Percentiles rank a stretch among this genome's conserved stretches.
phyloP scores from a whole-genome alignment of 805 yeast genomes.

The Ogataea haglerorum region DNA sequence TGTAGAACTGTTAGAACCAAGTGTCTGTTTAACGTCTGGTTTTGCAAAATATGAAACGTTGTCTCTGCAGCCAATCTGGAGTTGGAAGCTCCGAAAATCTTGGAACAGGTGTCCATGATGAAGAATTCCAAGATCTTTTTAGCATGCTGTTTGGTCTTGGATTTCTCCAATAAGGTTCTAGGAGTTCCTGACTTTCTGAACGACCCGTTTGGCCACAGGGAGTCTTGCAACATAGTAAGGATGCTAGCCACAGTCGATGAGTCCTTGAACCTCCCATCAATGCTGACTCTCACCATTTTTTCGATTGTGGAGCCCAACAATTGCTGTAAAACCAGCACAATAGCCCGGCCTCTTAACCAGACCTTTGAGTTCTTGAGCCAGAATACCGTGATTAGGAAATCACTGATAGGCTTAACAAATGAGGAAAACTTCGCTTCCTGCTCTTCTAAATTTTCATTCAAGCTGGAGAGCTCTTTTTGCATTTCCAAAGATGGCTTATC shows the following conservation, averaged over 20 bases:
- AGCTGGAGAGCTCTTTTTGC: constrained; percentile 52
- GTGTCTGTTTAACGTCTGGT: constrained; percentile 65
- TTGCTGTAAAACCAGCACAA: constrained; percentile 78
- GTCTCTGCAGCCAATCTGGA: constrained; percentile 60
- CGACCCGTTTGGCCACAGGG: constrained; percentile 50
- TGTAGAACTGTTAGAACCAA: constrained; percentile 60
- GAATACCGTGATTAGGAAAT: constrained; percentile 66
- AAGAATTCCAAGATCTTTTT: constrained; percentile 49
- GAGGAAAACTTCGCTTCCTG: constrained; percentile 30
- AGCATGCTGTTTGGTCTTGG: constrained; percentile 56
- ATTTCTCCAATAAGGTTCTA: constrained; percentile 50
- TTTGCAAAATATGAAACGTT: constrained; percentile 68
- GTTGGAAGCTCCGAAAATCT: constrained; percentile 66
- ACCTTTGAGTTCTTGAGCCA: constrained; percentile 55
- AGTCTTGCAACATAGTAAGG: constrained; percentile 29
- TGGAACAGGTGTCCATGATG: constrained; percentile 62
- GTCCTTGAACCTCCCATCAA: constrained; percentile 36
- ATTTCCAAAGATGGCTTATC: constrained; percentile 35
- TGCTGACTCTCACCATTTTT: constrained; percentile 50
- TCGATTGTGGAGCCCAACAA: constrained; percentile 83
- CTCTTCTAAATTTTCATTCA: constrained; percentile 37
- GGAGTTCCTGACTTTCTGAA: constrained; percentile 43
- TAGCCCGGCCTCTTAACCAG: constrained; percentile 84
- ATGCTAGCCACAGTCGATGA: constrained; percentile 46
- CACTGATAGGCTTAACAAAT: constrained; percentile 81